Base-by-base conservation (phyloP, 345 rosid species). In the Arabis alpina region DNA sequence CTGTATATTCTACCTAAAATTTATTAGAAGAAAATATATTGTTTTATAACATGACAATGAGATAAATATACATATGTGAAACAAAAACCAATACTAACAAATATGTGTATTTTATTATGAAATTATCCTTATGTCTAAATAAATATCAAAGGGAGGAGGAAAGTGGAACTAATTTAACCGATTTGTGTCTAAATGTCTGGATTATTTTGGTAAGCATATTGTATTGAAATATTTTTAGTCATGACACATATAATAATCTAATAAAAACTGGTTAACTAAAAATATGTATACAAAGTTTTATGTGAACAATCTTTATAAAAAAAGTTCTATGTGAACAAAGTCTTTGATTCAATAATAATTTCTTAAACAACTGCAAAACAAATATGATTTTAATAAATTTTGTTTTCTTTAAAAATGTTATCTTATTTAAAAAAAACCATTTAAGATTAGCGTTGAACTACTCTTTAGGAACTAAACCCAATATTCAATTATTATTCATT, bases 101-200 rank as follows among this genome's bases (percentile, higher is more conserved):
- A 19, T 19, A 0, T 51, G 5, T 37, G 69, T 13, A 24, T 11
- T 51, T 39, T 40, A 65, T 10, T 34, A 23, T 44, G 16, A 44
- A 43, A 9, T 28, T 30, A 16, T 63, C 68, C 48, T 63, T 63
- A 32, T 48, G 48, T 49, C 68, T 64, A 34, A 63, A 47, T 32
- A 32, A 63, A 32, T 47, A 32, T 62, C 43, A 32, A 19, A 49
- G 23, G 24, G 47, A 64, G 12, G 56, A 12, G 19, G 23, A 36
- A 12, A 64, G 57, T 32, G 13, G 47, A 12, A 64, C 68, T 32
- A 36, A 50, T 49, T 36, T 49, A 49, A 36, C 48, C 13, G 28
- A 48, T 49, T 25, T 50, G 53, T 64, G 56, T 49, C 68, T 19
- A 49, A 7, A 32, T 34, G 68, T 63, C 44, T 63, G 44, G 19